Evolutionary conservation across 371 early-diverging fungal species (phyloP).

Genomic region (Mortierella sp.): DNA sequence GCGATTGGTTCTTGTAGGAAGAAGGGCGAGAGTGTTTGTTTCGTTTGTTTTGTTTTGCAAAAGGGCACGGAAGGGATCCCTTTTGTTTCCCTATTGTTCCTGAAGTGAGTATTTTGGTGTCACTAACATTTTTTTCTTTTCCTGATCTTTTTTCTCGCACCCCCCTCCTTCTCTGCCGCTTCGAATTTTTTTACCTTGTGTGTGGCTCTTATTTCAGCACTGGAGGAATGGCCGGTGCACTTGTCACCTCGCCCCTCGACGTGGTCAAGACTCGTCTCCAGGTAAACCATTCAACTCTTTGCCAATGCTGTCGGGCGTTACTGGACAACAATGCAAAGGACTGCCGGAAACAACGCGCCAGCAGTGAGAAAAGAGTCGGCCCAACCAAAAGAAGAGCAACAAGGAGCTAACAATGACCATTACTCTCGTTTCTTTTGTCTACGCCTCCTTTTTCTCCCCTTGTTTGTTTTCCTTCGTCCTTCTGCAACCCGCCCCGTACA

Average conservation of each 20-base stretch:
- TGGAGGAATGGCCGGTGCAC: slow-evolving; percentile 84
- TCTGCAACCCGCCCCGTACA: slow-evolving; percentile 16
- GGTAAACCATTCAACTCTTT: slow-evolving; percentile 55
- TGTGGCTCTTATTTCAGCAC: slow-evolving; percentile 56
- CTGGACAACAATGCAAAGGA: not conserved
- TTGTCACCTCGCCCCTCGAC: slow-evolving; percentile 91
- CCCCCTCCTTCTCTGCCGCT: not conserved
- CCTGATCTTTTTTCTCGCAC: not conserved
- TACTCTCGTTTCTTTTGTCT: not conserved
- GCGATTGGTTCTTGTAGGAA: too few relatives aligned
- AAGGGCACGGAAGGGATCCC: too few relatives aligned
- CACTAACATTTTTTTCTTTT: not conserved
- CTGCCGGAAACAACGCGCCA: not conserved
- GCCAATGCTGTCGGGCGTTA: not conserved
- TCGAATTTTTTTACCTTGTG: slow-evolving; percentile 2
- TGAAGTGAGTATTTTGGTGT: not conserved
- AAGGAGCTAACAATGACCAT: not conserved
- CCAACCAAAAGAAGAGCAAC: not conserved
- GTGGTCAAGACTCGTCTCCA: slow-evolving; percentile 94
- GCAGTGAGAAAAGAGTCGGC: not conserved
- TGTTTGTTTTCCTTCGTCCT: not conserved
- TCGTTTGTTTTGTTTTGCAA: not conserved
- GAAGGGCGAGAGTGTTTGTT: not conserved
- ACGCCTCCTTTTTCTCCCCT: slow-evolving; percentile 17
- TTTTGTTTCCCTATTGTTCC: not conserved